Base-by-base conservation (phyloP, 2,329 filamentous ascomycete genomes). In the Colletotrichum limetticola region DNA sequence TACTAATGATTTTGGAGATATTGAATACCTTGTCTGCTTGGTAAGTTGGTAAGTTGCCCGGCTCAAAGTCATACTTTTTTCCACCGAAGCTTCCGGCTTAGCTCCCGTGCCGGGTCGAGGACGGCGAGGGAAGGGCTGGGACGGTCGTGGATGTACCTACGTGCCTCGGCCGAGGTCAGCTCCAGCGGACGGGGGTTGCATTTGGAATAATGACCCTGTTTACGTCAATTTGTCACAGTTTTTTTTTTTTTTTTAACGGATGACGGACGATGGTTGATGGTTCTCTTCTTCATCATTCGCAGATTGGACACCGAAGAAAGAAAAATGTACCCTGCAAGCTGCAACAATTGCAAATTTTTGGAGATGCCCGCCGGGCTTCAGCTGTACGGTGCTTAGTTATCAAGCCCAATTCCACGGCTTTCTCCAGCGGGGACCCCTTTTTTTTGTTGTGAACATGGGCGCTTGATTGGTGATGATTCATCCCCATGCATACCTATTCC, bases 401-500 rank as follows among this genome's bases (percentile, higher is more conserved):
- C 28, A 49, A 22, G 14, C 11, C 57, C 6, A 4, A 26, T 74
- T 74, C 68, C 71, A 74, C 55, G 26, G 12, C 57, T 16, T 72
- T 67, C 68, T 74, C 57, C 66, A 66, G 67, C 56, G 49, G 58
- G 30, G 30, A 24, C n/a, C 28, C n/a, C 12, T 22, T 26, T 53
- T 24, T 53, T 58, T 32, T 49, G 28, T 11, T 19, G 42, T n/a
- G 19, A 22, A 49, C 42, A 49, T 49, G 42, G 42, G 42, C 19
- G 12, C 12, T 42, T 69, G 61, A 65, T 72, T 70, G 64, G 63
- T 30, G 64, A 74, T 74, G 71, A 72, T 55, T 74, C 55, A 74
- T 71, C 59, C 55, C 59, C 42, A n/a, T 71, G 70, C 70, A 67
- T 63, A 28, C 28, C 28, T 0, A 35, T 12, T 30, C 52, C 30